phyloP scores from a whole-genome alignment of 1,139 yeast genomes.

The Kodamaea fungicola region DNA sequence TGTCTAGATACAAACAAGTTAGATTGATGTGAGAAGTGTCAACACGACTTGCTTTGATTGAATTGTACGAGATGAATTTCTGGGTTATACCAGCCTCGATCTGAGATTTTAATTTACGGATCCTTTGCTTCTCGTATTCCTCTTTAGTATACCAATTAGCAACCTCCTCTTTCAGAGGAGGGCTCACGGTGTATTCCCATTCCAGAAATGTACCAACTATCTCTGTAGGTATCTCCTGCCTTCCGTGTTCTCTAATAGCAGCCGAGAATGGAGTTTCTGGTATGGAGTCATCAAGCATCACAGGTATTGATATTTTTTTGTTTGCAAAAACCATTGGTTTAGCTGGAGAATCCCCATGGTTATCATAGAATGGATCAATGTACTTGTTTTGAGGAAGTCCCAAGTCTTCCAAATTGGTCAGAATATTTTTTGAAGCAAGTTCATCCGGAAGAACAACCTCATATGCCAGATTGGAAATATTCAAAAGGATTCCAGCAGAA shows the following conservation, averaged over 20 bases:
- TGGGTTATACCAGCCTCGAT: conserved; percentile 43
- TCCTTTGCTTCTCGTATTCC: conserved; percentile 10
- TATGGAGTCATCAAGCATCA: conserved; percentile 13
- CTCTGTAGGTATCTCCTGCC: not conserved
- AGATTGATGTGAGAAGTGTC: conserved; percentile 48
- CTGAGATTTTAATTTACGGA: conserved; percentile 38
- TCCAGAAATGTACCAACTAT: conserved; percentile 2
- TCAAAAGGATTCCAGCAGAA: too few species aligned
- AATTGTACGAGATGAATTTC: conserved; percentile 31
- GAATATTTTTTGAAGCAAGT: conserved; percentile 20
- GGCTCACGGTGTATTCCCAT: conserved; percentile 29
- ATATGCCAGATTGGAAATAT: conserved; percentile 9
- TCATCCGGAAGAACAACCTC: conserved; percentile 19
- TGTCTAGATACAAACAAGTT: conserved; percentile 59
- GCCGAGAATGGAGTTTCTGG: conserved; percentile 14
- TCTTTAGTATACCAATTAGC: conserved; percentile 19
- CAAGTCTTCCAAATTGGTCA: conserved; percentile 35
- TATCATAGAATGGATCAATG: conserved; percentile 60
- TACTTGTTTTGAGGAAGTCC: conserved; percentile 55
- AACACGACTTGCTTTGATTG: conserved; percentile 31
- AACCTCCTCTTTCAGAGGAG: conserved; percentile 29
- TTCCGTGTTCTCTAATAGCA: conserved; percentile 6
- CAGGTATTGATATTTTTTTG: conserved; percentile 47
- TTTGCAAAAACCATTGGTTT: conserved; percentile 67
- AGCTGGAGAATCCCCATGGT: conserved; percentile 47